Conservation (phyloP, 768 basidiomycete species). For the Suillus alpinus region DNA sequence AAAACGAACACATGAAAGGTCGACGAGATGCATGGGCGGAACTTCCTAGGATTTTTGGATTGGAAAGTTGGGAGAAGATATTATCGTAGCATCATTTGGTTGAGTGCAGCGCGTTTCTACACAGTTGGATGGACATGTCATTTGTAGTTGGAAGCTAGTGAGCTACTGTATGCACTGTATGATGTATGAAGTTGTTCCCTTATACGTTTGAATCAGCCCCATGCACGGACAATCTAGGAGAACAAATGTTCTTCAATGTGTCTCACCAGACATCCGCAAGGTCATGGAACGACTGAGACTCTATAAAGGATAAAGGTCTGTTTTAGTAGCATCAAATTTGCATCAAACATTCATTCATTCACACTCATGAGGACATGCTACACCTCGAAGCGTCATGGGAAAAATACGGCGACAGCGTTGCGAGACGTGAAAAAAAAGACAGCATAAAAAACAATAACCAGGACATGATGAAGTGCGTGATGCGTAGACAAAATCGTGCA, state of each 20-base stretch:
- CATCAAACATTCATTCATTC: not conserved
- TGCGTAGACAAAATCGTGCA: conserved; percentile 1
- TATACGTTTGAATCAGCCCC: no score
- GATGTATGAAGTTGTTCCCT: no score
- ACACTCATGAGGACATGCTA: not conserved
- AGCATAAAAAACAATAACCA: conserved; percentile 1
- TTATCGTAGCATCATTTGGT: not conserved
- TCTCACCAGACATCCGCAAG: no score
- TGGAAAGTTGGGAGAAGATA: not conserved
- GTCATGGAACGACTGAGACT: no score
- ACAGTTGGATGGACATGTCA: no score
- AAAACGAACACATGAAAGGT: not conserved
- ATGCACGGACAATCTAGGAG: no score
- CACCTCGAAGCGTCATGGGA: not conserved
- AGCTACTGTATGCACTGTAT: no score
- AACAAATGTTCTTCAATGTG: no score
- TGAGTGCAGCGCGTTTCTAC: not conserved
- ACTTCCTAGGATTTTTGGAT: not conserved
- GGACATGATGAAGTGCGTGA: not conserved
- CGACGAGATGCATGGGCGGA: not conserved
- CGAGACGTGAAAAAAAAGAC: not conserved
- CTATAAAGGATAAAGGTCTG: no score
- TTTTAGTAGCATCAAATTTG: not conserved
- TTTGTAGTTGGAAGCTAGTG: no score
- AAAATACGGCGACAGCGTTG: not conserved